These are phyloP conservation scores for Backusella parvicylindrica DNA, from an alignment of 192 early-diverging fungal genomes.

Conservation along the genomic window DNA sequence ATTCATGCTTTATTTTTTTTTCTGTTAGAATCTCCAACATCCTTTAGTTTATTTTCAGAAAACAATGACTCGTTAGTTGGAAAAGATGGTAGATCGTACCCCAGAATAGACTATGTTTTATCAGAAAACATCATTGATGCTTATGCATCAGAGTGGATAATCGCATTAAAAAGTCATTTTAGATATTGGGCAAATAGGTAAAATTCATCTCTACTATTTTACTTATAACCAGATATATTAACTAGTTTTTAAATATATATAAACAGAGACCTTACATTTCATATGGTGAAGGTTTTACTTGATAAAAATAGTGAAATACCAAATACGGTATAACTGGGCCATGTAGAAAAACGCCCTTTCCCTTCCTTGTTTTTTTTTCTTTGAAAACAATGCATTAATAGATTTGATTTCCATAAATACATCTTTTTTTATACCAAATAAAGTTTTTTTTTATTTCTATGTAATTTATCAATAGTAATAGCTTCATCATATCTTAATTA, in stretches of 20 bases:
- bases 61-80: not conserved
- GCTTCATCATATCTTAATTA: too few relatives aligned
- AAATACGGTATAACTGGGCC: not conserved
- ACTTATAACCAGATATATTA: not conserved
- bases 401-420: not conserved
- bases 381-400: not conserved
- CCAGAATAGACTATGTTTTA: conserved; percentile 43
- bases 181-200: conserved; percentile 48
- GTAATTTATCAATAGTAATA: too few relatives aligned
- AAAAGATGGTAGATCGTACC: conserved; percentile 16
- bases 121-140: conserved; percentile 44
- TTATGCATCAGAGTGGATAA: conserved; percentile 45
- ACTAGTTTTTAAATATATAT: not conserved
- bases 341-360: too few relatives aligned
- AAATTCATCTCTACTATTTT: not conserved
- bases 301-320: not conserved
- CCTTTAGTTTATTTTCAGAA: not conserved
- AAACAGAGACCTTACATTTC: conserved; percentile 17
- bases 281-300: conserved; percentile 10
- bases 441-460: too few relatives aligned
- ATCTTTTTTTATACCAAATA: not conserved
- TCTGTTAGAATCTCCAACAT: not conserved
- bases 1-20: not conserved
- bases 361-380: not conserved
- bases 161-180: conserved; percentile 49